Evolutionary conservation across 148 eudicot species (phyloP).

Genomic region (Fagopyrum esculentum): DNA sequence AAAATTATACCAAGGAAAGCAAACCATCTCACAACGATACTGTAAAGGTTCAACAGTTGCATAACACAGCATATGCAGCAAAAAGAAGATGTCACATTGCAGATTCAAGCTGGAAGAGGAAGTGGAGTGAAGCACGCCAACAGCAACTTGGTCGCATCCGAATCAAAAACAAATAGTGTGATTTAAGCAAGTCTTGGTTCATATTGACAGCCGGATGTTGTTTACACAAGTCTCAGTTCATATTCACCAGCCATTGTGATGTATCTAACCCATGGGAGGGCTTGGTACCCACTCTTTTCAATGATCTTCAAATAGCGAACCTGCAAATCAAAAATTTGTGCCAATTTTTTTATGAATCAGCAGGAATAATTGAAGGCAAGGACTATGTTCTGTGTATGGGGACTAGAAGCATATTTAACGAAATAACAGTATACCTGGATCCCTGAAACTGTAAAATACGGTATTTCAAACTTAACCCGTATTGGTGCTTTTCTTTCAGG

Average conservation of each 20-base stretch:
- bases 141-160: not conserved
- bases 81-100: slow-evolving; percentile 5
- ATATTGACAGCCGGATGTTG: not conserved
- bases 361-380: not conserved
- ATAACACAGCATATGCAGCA: not conserved
- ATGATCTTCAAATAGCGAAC: slow-evolving; percentile 60
- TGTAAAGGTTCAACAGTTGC: not conserved
- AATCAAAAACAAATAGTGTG: not conserved
- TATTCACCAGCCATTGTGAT: slow-evolving; percentile 65
- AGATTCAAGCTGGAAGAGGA: slow-evolving; percentile 1
- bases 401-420: not conserved
- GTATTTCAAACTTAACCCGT: slow-evolving; percentile 95
- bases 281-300: slow-evolving; percentile 65
- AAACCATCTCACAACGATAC: not conserved
- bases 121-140: not conserved
- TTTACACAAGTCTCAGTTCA: slow-evolving; percentile 44
- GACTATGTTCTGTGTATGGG: not conserved
- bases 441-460: slow-evolving; percentile 97
- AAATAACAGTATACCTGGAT: slow-evolving; percentile 56
- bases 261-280: slow-evolving; percentile 72
- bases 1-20: not conserved
- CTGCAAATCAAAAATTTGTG: slow-evolving; percentile 21
- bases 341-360: not conserved
- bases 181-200: slow-evolving; percentile 7
- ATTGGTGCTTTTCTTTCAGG: slow-evolving; percentile 93